These are phyloP conservation scores for Ophiostoma sp. DNA, from an alignment of 2,329 filamentous ascomycete species.

Conservation along the genomic window DNA sequence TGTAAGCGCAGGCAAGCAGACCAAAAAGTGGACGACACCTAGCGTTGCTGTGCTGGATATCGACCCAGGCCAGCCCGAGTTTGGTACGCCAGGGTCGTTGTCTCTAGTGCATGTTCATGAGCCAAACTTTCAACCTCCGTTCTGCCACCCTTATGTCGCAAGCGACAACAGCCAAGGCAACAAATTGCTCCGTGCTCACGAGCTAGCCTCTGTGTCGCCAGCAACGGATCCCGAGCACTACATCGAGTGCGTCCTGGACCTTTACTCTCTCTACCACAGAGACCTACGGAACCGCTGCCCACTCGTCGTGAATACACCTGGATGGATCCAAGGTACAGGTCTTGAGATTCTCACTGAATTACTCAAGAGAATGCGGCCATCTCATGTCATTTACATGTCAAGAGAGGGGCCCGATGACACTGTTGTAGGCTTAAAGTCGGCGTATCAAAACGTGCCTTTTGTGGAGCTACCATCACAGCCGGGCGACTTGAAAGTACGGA, in stretches of 20 bases:
- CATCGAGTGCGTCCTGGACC: conserved; percentile 61
- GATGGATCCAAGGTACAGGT: conserved; percentile 71
- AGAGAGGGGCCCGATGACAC: conserved; percentile 60
- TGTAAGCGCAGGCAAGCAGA: neutral
- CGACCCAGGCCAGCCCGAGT: conserved; percentile 77
- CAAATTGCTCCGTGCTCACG: conserved; percentile 60
- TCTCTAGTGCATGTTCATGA: conserved; percentile 63
- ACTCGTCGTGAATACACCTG: conserved; percentile 71
- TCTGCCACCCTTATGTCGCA: conserved; percentile 53
- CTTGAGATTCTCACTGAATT: conserved; percentile 64
- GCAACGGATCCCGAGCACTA: conserved; percentile 68
- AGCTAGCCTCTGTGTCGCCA: conserved; percentile 64
- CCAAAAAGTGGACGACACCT: conserved; percentile 33
- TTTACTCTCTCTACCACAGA: conserved; percentile 59
- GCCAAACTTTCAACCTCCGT: conserved; percentile 66
- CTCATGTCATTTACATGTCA: conserved; percentile 68
- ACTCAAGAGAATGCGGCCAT: conserved; percentile 54
- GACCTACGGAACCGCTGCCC: conserved; percentile 48
- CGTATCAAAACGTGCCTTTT: conserved; percentile 44
- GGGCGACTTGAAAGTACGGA: conserved; percentile 57
- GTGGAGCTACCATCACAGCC: conserved; percentile 60
- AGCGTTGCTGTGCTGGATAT: conserved; percentile 67
- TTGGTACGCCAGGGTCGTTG: conserved; percentile 66
- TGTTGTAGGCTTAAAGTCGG: conserved; percentile 53
- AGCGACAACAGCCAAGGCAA: conserved; percentile 36